Percentiles rank a stretch among this genome's conserved stretches.
phyloP scores from a whole-genome alignment of 371 early-diverging fungal genomes.

The Mucor piriformis region DNA sequence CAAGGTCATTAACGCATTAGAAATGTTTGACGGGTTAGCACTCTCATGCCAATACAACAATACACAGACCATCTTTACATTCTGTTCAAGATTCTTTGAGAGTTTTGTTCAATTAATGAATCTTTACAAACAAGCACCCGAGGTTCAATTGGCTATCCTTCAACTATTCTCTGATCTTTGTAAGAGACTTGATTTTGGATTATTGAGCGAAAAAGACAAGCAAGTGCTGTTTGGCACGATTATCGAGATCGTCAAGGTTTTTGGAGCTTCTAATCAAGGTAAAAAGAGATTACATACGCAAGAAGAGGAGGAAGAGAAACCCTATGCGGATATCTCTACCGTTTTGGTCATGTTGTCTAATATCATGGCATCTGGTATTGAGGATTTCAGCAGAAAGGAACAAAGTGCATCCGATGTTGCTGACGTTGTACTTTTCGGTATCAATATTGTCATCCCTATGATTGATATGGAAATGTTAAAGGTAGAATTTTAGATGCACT shows the following conservation, averaged over 20 bases:
- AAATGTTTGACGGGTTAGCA: conserved; percentile 84
- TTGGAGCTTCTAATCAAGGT: conserved; percentile 59
- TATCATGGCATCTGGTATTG: conserved; percentile 62
- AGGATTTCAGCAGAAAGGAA: conserved; percentile 49
- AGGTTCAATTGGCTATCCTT: conserved; percentile 68
- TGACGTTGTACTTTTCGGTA: conserved; percentile 73
- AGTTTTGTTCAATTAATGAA: conserved; percentile 68
- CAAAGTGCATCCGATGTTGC: conserved; percentile 33
- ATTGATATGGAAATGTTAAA: conserved; percentile 75
- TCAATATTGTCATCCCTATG: conserved; percentile 71
- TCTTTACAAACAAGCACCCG: conserved; percentile 63
- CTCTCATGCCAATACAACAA: conserved; percentile 69
- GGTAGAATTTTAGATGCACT: conserved; percentile 34
- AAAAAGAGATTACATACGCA: conserved; percentile 53
- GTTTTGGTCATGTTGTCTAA: conserved; percentile 65
- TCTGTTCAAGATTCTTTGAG: conserved; percentile 65
- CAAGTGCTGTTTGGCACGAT: conserved; percentile 51
- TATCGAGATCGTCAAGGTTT: conserved; percentile 51
- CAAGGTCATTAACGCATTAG: conserved; percentile 67
- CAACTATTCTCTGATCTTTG: conserved; percentile 61
- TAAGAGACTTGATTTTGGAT: conserved; percentile 52
- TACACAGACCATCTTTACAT: conserved; percentile 58
- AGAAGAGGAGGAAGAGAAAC: conserved; percentile 68
- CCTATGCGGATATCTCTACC: conserved; percentile 69
- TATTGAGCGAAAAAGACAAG: conserved; percentile 44